Percentiles rank a stretch among this genome's conserved stretches.
phyloP scores from a whole-genome alignment of 306 rosid species.

The Quillaja saponaria region DNA sequence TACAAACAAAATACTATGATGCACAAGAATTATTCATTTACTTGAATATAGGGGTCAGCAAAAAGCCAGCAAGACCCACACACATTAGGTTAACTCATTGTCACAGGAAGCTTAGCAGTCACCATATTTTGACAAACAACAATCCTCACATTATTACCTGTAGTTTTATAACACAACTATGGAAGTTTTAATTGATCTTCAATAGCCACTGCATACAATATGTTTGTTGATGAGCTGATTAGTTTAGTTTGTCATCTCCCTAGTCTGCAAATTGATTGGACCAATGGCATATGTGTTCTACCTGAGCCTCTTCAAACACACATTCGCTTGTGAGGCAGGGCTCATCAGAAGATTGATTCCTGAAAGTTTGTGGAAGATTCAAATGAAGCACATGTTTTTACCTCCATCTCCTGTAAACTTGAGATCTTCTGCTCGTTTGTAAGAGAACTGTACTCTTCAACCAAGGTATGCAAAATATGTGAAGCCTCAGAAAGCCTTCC shows the following conservation, averaged over 20 bases:
- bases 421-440: constrained; percentile 32
- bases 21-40: too few relatives aligned
- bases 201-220: constrained; percentile 10
- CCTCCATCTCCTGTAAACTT: constrained; percentile 30
- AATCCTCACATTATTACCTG: too few relatives aligned
- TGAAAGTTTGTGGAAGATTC: not conserved
- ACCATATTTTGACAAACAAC: too few relatives aligned
- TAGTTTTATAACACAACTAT: not conserved
- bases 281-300: constrained; percentile 2
- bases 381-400: constrained; percentile 15
- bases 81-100: too few relatives aligned
- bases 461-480: constrained; percentile 52
- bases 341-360: constrained; percentile 14
- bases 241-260: not conserved
- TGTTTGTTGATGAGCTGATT: constrained; percentile 4
- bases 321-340: constrained; percentile 7
- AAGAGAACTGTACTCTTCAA: constrained; percentile 45
- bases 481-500: constrained; percentile 65
- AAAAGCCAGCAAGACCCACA: too few relatives aligned
- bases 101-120: too few relatives aligned
- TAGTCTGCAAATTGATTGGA: constrained; percentile 1
- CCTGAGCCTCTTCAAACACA: constrained; percentile 3
- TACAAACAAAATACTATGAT: too few relatives aligned
- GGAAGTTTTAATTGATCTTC: not conserved
- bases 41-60: too few relatives aligned